phyloP scores from a whole-genome alignment of 306 rosid genomes.

The Ormosia emarginata region DNA sequence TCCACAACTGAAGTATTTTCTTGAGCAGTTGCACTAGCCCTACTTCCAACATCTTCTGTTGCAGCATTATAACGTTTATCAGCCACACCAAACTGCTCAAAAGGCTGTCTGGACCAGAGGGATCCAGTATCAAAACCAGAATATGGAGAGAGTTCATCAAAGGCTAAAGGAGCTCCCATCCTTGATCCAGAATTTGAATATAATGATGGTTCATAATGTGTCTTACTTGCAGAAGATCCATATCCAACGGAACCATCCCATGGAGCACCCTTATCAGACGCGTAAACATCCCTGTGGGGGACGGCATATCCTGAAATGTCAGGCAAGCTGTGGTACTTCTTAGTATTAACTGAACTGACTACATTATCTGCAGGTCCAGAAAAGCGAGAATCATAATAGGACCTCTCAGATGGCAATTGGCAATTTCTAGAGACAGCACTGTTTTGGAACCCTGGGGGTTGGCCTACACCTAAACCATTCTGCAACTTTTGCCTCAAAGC shows the following conservation, averaged over 20 bases:
- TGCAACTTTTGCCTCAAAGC: conserved; percentile 63
- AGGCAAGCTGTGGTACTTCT: conserved; percentile 89
- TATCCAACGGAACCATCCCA: conserved; percentile 55
- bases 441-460: conserved; percentile 57
- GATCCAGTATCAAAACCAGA: conserved; percentile 60
- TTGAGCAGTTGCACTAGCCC: conserved; percentile 39
- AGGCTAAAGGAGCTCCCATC: conserved; percentile 59
- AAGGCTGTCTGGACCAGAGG: conserved; percentile 91
- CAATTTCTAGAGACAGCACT: conserved; percentile 47
- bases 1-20: conserved; percentile 53
- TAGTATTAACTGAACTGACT: conserved; percentile 50
- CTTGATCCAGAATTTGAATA: conserved; percentile 51
- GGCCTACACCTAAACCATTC: conserved; percentile 55
- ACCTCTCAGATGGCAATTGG: conserved; percentile 55
- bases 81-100: conserved; percentile 84
- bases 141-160: conserved; percentile 72
- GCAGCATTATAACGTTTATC: conserved; percentile 43
- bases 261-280: conserved; percentile 46
- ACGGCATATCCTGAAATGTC: conserved; percentile 55
- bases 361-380: conserved; percentile 53
- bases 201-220: conserved; percentile 35
- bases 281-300: conserved; percentile 51
- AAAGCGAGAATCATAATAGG: conserved; percentile 42
- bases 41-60: conserved; percentile 42
- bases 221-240: conserved; percentile 47